Evolutionary conservation across 331 rosid species (phyloP), one percentile per base, ranked within the genome.

Genomic region (Pyracantha coccinea): DNA sequence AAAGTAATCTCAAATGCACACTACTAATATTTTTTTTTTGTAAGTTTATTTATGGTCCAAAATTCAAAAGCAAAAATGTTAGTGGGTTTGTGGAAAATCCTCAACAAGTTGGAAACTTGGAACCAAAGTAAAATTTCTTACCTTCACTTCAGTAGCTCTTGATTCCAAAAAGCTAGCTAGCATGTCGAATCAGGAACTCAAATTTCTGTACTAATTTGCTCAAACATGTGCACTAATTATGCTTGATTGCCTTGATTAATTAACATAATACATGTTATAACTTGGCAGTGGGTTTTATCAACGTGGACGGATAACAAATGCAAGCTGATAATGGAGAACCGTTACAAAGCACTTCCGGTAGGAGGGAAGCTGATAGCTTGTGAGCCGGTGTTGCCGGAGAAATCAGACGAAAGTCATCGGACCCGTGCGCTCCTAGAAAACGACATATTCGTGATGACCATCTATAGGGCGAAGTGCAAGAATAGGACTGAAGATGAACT

Each of bases 241-340:
- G 58, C 8, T 47, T 25, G 24, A 44, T 47, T 68, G 21, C 5
- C 33, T 4, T 17, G 33, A 67, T 21, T 47, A 25, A 14, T 66
- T 66, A 23, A 2, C 4, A 17, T 10, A 20, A 13, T 31, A 20
- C 13, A 17, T 29, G 7, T 1, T 33, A 15, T 58, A 16, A 17
- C 67, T 68, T 76, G 74, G 77, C 89, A 93, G 97, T 93, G 98
- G 97, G 78, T 91, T 69, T 72, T 93, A 45, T 79, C 88, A 55
- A 91, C 98, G 41, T 91, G 98, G 98, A 93, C 97, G 3, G 98
- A 93, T 17, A 84, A 79, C 2, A 96, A 93, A 82, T 78, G 86
- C 88, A 87, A 86, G 83, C 17, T 44, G 50, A 86, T 93, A 25
- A 73, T 93, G 93, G 89, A 82, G 75, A 93, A 86, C 38, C 83